Base-by-base conservation (phyloP, 345 rosid genomes). In the Physaria fendleri region DNA sequence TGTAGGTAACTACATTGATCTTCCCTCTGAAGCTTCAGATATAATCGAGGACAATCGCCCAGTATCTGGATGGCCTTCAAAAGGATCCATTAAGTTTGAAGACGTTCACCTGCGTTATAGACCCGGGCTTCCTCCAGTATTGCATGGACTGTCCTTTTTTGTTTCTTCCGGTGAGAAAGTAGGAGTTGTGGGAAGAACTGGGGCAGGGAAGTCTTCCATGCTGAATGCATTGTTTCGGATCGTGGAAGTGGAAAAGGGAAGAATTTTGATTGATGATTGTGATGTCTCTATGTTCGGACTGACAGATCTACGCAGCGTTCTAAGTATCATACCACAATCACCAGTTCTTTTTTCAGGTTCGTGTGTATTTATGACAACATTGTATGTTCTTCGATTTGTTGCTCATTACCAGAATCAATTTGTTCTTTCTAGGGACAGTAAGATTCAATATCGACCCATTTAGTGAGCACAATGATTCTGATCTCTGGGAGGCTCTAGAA, bases 111-210 rank as follows among this genome's bases (percentile, higher is more conserved):
- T 93, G 56, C 87, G 94, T 16, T 89, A 93, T 45, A 78, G 95
- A 68, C 84, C 88, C n/a, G 99, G 85, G 73, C 99, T 85, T 77
- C 92, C 95, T 35, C 90, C 87, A 8, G 93, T 89, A 30, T 65
- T 89, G 58, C 89, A 82, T 76, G 97, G 97, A 24, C 64, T 93
- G 51, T 74, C 94, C 21, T 83, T 85, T 27, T 21, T 48, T 5
- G 72, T 82, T 56, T 73, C 83, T 42, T 84, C 97, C 1, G 71
- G 81, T 71, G 90, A 87, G 79, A 89, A 85, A 77, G 70, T 87
- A 56, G 97, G 99, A 35, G 83, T 93, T 30, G 99, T 89, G 43
- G 97, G 99, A 74, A 87, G 99, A 84, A 89, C 95, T 47, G 99
- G 99, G 38, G 95, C 94, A 1, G 97, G 97, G 30, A 93, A 93